These are phyloP conservation scores for Ophiocytium majus DNA, from an alignment of 352 stramenopile species.

Conservation along the genomic window DNA sequence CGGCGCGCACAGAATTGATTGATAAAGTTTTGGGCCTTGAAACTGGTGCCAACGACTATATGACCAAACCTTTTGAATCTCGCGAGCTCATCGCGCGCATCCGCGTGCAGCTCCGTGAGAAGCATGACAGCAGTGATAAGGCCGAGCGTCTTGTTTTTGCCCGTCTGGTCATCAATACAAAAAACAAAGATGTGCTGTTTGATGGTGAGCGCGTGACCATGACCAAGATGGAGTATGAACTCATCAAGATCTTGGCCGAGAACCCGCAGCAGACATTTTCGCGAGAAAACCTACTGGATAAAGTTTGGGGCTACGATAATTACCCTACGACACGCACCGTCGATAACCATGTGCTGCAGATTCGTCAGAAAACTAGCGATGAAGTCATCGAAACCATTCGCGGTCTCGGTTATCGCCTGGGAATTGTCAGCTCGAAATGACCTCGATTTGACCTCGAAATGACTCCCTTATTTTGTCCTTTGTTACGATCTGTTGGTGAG, in stretches of 20 bases:
- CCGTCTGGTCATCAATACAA: background rate
- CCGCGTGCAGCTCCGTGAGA: background rate
- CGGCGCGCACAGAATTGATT: background rate
- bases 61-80: background rate
- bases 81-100: constrained; percentile 7
- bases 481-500: too few relatives aligned
- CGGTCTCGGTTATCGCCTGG: too few relatives aligned
- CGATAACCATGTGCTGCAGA: too few relatives aligned
- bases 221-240: background rate
- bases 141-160: background rate
- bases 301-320: too few relatives aligned
- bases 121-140: background rate
- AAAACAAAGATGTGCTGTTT: background rate
- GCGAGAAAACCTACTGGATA: too few relatives aligned
- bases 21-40: background rate
- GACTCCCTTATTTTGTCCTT: too few relatives aligned
- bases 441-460: too few relatives aligned
- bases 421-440: too few relatives aligned
- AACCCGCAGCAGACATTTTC: too few relatives aligned
- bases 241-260: background rate
- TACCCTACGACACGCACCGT: too few relatives aligned
- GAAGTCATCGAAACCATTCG: too few relatives aligned
- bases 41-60: background rate
- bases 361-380: too few relatives aligned
- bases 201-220: background rate